Evolutionary conservation across 177 flowering plant genomes (phyloP).

Genomic region (Vitis hybrid): DNA sequence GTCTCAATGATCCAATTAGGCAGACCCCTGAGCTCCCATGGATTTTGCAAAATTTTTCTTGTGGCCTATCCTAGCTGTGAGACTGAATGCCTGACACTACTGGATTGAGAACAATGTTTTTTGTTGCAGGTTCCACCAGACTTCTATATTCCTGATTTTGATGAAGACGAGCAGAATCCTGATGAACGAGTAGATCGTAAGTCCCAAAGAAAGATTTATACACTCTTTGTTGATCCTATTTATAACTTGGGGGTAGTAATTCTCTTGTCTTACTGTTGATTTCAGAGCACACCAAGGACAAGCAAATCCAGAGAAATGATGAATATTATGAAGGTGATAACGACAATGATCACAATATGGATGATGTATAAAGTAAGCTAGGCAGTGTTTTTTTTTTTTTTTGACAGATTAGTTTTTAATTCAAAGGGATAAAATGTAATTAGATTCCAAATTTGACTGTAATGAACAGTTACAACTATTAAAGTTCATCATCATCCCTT

Average conservation of each 20-base stretch:
- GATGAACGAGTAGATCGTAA: slow-evolving; percentile 87
- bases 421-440: neutral
- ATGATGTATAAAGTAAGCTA: slow-evolving; percentile 28
- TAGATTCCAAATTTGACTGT: neutral
- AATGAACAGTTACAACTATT: too few relatives aligned
- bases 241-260: neutral
- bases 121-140: slow-evolving; percentile 83
- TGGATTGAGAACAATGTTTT: neutral
- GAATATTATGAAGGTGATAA: slow-evolving; percentile 89
- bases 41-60: too few relatives aligned
- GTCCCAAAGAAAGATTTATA: slow-evolving; percentile 18
- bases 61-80: too few relatives aligned
- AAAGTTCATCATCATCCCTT: too few relatives aligned
- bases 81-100: rapidly evolving
- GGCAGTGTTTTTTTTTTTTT: neutral
- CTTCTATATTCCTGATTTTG: slow-evolving; percentile 87
- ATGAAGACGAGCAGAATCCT: slow-evolving; percentile 88
- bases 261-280: too few relatives aligned
- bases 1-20: too few relatives aligned
- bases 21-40: too few relatives aligned
- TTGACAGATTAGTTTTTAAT: neutral
- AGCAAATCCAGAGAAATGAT: slow-evolving; percentile 86
- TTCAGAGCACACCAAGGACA: slow-evolving; percentile 86
- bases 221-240: neutral
- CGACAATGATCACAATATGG: slow-evolving; percentile 76